Base-by-base conservation (phyloP, 2,329 filamentous ascomycete species). In the Colletotrichum caudatum region DNA sequence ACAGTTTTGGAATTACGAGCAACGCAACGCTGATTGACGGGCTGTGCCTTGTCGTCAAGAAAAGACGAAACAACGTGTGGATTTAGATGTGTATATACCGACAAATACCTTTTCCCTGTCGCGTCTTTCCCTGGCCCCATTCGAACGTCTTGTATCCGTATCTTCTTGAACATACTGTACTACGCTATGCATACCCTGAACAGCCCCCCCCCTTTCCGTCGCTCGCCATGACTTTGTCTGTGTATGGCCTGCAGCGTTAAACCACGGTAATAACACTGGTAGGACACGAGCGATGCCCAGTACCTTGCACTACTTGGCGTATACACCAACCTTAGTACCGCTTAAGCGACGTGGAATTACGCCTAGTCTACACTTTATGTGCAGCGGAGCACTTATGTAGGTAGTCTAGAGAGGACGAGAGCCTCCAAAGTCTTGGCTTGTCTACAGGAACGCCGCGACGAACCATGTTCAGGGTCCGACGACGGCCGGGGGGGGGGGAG, bases 401-500 rank as follows among this genome's bases (percentile, higher is more conserved):
- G 37, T 16, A 41, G 41, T 18, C 20, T 4, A 46, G 44, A n/a
- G 20, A n/a, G 20, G 20, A 48, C 18, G 16, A 35, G 51, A 56
- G 51, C 51, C 51, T 56, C 51, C 29, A 35, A 56, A 35, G 6
- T 35, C 29, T n/a, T 33, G 18, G 6, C 1, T 12, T 48, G 11
- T 23, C 46, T n/a, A 14, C 11, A 12, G 12, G 37, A 20, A 33
- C 7, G 23, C 18, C 7, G 23, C 18, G 16, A 41, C 54, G 14
- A 23, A 26, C 33, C 37, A 26, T 26, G 14, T 26, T 68, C 64
- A 71, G 69, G 69, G 69, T 71, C 69, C 69, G 54, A 70, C 20
- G 46, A 48, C 46, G 20, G 20, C 20, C 29, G 29, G 29, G 29
- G 29, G 29, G 26, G 26, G 26, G 26, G 29, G 53, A 23, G 66